Conservation (phyloP, 306 rosid species). For the Prinsepia uniflora region DNA sequence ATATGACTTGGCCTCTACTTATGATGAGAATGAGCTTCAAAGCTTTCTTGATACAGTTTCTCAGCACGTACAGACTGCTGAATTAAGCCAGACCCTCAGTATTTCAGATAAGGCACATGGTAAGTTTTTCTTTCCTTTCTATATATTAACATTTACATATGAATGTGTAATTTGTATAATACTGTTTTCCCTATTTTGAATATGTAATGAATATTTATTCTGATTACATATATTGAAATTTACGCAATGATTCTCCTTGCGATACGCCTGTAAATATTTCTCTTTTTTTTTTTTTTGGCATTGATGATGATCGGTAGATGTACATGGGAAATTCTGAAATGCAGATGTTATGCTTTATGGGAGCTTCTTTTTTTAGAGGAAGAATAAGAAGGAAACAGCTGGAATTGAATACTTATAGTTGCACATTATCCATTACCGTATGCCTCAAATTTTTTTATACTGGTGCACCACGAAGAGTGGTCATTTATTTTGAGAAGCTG, state of each 20-base stretch:
- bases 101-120: slow-evolving; percentile 27
- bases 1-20: slow-evolving; percentile 32
- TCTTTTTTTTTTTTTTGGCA: neutral
- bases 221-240: too few relatives aligned
- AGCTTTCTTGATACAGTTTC: slow-evolving; percentile 29
- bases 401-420: neutral
- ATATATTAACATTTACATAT: neutral
- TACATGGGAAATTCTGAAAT: neutral
- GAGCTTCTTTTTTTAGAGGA: neutral
- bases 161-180: neutral
- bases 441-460: neutral
- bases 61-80: slow-evolving; percentile 30
- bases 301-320: neutral
- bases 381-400: neutral
- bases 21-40: slow-evolving; percentile 29
- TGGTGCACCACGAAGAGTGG: neutral
- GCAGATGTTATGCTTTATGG: neutral
- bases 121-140: slow-evolving; percentile 20
- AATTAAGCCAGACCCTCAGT: slow-evolving; percentile 29
- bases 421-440: neutral
- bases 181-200: neutral
- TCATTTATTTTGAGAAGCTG: neutral
- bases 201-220: neutral
- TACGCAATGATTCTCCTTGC: neutral
- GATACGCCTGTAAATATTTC: neutral